phyloP scores from a whole-genome alignment of 2,329 filamentous ascomycete species.

The Rachicladosporium sp. region DNA sequence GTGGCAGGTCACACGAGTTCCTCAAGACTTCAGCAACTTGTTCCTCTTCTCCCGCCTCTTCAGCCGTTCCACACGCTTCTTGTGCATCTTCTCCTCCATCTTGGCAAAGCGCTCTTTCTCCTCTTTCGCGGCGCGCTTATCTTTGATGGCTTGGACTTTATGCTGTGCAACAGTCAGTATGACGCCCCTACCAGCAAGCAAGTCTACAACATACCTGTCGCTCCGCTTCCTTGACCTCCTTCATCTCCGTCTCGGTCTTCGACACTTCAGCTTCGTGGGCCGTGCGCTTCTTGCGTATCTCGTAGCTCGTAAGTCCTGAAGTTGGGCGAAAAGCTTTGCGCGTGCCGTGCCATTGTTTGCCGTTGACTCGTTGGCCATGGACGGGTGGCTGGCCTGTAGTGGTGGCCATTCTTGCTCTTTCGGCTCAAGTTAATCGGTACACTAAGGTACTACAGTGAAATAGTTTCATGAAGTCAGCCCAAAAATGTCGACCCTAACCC shows the following conservation, averaged over 20 bases:
- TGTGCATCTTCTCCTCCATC: constrained; percentile 96
- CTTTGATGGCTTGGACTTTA: constrained; percentile 67
- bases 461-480: no score
- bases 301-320: constrained; percentile 65
- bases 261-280: constrained; percentile 65
- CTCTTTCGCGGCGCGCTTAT: constrained; percentile 76
- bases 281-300: constrained; percentile 60
- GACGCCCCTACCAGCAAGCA: neutral
- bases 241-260: constrained; percentile 89
- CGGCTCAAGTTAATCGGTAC: no score
- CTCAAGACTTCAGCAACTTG: constrained; percentile 50
- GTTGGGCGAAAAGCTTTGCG: constrained; percentile 78
- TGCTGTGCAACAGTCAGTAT: constrained; percentile 38
- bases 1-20: neutral
- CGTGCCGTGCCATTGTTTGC: constrained; percentile 84
- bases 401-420: no score
- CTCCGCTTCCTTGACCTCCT: constrained; percentile 86
- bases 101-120: constrained; percentile 88
- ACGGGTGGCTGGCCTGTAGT: no score
- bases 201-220: constrained; percentile 50
- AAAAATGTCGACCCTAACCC: no score
- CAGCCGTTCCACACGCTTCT: constrained; percentile 81
- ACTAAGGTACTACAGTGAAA: no score
- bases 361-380: constrained; percentile 41
- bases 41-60: constrained; percentile 96